Percentiles rank a stretch among this genome's conserved stretches.
Evolutionary conservation across 2,329 filamentous ascomycete genomes (phyloP).

Genomic region (Parastagonospora avenae): DNA sequence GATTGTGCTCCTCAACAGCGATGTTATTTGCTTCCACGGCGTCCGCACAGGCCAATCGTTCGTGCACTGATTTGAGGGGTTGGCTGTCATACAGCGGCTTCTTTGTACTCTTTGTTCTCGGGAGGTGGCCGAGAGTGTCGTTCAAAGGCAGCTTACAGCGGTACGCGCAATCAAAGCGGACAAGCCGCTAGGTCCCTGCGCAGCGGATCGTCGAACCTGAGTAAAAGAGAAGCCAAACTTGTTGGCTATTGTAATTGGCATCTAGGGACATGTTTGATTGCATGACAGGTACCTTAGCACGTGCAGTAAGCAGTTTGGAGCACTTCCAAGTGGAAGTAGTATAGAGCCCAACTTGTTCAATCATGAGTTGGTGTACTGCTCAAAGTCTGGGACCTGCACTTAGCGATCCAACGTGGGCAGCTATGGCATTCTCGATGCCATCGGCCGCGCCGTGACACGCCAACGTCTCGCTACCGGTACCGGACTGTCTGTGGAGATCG

Average conservation of each 20-base stretch:
- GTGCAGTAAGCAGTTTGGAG: no score
- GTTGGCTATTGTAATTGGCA: no score
- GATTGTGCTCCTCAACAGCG: constrained; percentile 17
- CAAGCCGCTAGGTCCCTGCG: neutral
- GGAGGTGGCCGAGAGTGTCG: constrained; percentile 24
- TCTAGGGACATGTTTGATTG: no score
- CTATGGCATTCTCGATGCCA: constrained; percentile 24
- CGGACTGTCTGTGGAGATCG: constrained; percentile 8
- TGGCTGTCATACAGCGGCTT: constrained; percentile 34
- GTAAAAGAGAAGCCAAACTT: neutral
- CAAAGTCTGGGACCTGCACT: constrained; percentile 7
- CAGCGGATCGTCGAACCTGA: neutral
- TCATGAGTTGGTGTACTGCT: no score
- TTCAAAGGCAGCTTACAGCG: constrained; percentile 28
- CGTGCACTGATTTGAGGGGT: constrained; percentile 29
- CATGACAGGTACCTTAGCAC: no score
- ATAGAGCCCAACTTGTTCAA: no score
- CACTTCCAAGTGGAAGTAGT: no score
- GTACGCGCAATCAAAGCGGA: constrained; percentile 1
- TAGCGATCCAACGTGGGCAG: constrained; percentile 15
- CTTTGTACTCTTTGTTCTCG: constrained; percentile 29
- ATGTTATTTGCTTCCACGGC: constrained; percentile 29
- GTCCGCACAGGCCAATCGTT: constrained; percentile 44
- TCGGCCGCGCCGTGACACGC: constrained; percentile 41
- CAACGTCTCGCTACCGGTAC: constrained; percentile 43